Percentiles rank a stretch among this genome's conserved stretches.
These are phyloP conservation scores for Candida odintsovae DNA, from an alignment of 805 yeast genomes.

Conservation along the genomic window DNA sequence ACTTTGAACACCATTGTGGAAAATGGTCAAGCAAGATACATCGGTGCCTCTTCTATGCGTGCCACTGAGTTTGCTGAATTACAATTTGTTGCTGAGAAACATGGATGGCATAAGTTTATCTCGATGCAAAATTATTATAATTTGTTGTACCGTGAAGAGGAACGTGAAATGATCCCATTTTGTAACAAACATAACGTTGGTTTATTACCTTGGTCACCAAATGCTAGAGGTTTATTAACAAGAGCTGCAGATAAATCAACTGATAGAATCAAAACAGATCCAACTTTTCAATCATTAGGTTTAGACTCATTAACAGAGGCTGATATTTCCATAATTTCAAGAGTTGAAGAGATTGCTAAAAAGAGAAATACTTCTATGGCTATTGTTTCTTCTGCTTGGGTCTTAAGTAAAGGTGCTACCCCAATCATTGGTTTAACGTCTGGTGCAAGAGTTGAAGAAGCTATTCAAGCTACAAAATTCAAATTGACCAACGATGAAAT, in stretches of 20 bases:
- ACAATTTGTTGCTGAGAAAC: slow-evolving; percentile 49
- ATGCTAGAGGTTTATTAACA: slow-evolving; percentile 48
- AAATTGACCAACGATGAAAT: slow-evolving; percentile 24
- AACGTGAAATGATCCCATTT: slow-evolving; percentile 52
- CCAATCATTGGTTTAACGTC: slow-evolving; percentile 55
- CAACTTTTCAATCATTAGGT: slow-evolving; percentile 7
- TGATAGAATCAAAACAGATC: slow-evolving; percentile 6
- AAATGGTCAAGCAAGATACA: slow-evolving; percentile 41
- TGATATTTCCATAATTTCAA: slow-evolving; percentile 32
- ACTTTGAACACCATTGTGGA: slow-evolving; percentile 45
- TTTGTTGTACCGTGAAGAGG: slow-evolving; percentile 48
- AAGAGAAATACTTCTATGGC: slow-evolving; percentile 47
- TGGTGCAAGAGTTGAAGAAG: slow-evolving; percentile 46
- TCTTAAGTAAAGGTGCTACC: slow-evolving; percentile 39
- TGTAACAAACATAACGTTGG: slow-evolving; percentile 47
- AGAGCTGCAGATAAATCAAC: slow-evolving; percentile 31
- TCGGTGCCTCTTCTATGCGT: slow-evolving; percentile 60
- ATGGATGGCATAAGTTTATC: slow-evolving; percentile 52
- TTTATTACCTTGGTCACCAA: slow-evolving; percentile 55
- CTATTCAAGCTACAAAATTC: slow-evolving; percentile 36
- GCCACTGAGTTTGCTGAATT: slow-evolving; percentile 30
- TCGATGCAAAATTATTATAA: slow-evolving; percentile 56
- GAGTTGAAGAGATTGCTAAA: slow-evolving; percentile 52
- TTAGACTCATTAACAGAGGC: slow-evolving; percentile 7
- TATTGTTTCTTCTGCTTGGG: slow-evolving; percentile 46